phyloP scores from a whole-genome alignment of 1,139 yeast genomes.

The Suhomyces bokatorum region DNA sequence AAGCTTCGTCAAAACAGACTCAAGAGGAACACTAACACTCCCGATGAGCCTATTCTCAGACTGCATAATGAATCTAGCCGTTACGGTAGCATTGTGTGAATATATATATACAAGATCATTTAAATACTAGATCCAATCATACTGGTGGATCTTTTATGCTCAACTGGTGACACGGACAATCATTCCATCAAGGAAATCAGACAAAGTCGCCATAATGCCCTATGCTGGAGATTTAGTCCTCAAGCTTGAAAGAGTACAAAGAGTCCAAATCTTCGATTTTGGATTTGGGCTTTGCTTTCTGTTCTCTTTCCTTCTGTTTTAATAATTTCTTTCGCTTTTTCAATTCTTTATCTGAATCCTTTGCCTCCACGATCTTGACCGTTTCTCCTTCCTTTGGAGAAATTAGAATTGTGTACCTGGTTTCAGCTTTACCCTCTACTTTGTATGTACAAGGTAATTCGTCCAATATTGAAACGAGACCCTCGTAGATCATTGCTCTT shows the following conservation, averaged over 20 bases:
- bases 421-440: slow-evolving; percentile 32
- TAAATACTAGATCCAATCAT: neutral
- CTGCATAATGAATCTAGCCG: slow-evolving; percentile 19
- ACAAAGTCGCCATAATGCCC: neutral
- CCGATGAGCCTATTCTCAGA: slow-evolving; percentile 7
- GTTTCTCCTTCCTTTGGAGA: slow-evolving; percentile 14
- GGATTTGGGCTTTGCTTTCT: slow-evolving; percentile 12
- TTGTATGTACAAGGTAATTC: slow-evolving; percentile 33
- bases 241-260: slow-evolving; percentile 44
- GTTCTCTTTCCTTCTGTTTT: slow-evolving; percentile 17
- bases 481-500: slow-evolving; percentile 32
- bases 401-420: slow-evolving; percentile 18
- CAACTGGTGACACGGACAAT: neutral
- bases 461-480: slow-evolving; percentile 27
- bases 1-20: slow-evolving; percentile 32
- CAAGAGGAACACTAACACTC: slow-evolving; percentile 2
- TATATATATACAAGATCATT: slow-evolving; percentile 3
- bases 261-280: slow-evolving; percentile 42
- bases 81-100: slow-evolving; percentile 28
- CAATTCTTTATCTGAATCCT: slow-evolving; percentile 20
- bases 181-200: neutral
- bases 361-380: slow-evolving; percentile 8
- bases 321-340: slow-evolving; percentile 19
- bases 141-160: neutral
- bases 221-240: slow-evolving; percentile 25